A percentile compares a stretch with the other conserved stretches of the same genome.
Evolutionary conservation across 2,329 filamentous ascomycete species (phyloP).

Genomic region (Sporothrix schenckii): DNA sequence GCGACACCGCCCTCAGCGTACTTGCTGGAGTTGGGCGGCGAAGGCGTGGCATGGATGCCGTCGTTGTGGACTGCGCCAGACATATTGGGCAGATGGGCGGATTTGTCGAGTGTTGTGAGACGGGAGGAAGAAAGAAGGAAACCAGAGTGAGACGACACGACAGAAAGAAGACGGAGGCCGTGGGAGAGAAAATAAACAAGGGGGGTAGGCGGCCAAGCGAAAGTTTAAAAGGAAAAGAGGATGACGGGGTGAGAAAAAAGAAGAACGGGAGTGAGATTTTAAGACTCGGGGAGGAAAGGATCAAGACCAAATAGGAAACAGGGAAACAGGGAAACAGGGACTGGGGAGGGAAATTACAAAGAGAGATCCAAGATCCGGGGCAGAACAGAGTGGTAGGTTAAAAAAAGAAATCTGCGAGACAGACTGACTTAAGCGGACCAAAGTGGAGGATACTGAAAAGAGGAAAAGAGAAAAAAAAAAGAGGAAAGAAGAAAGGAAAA

Average conservation of each 20-base stretch:
- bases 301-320: not conserved
- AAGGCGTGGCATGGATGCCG: not conserved
- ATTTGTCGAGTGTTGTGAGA: not conserved
- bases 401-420: slow-evolving; percentile 10
- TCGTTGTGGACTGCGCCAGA: slow-evolving; percentile 1
- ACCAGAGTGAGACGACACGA: no score
- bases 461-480: slow-evolving; percentile 2
- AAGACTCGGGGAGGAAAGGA: slow-evolving; percentile 6
- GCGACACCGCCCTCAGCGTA: not conserved
- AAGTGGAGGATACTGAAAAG: not conserved
- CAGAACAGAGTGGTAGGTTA: not conserved
- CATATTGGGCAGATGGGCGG: not conserved
- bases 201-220: not conserved
- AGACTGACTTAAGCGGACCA: not conserved
- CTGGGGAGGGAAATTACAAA: slow-evolving; percentile 13
- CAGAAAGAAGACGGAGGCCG: not conserved
- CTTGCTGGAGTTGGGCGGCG: no score
- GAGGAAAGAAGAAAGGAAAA: not conserved
- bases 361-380: slow-evolving; percentile 7
- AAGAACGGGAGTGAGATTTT: slow-evolving; percentile 12
- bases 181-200: not conserved
- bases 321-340: slow-evolving; percentile 14
- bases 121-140: not conserved
- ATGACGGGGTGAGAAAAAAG: not conserved
- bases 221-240: slow-evolving; percentile 1